Base-by-base conservation (phyloP, 1,284 basidiomycete species). In the Cutaneotrichosporon sp. region DNA sequence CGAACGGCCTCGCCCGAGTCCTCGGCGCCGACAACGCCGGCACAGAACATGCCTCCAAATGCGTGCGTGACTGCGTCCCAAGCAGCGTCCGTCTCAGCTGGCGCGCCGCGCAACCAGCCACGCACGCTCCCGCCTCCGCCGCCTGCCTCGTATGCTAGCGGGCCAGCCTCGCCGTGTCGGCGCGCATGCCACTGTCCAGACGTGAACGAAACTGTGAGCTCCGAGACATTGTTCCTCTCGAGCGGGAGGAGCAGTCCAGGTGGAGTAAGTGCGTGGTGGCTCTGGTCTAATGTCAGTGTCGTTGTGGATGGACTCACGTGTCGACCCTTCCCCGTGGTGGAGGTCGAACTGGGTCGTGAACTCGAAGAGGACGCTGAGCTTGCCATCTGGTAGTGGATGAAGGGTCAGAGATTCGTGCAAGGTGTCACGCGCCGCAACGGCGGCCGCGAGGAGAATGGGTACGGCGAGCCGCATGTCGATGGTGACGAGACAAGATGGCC, bases 11-110 rank as follows among this genome's bases (percentile, higher is more conserved):
- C 89, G 84, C 68, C 87, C 82, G 61, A 85, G 69, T 92, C 87
- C 38, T 90, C 81, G 13, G 87, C 87, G 53, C 62, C 58, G 18
- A 40, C 38, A 8, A 56, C 49, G 5, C 92, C 94, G 2, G 95
- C 90, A 73, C 97, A 98, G 81, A 99, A 98, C 11, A 97, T 82
- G 10, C 96, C 95, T 0, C 93, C 90, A 0, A 98, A 84, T 1
- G 91, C 89, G 71, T 96, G 94, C 13, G 92, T 89, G 4, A 97
- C 84, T 5, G 87, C 89, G 66, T 86, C 85, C 93, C 95, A 98
- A 34, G 90, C 85, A 57, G 86, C 83, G 67, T 92, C 88, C 47
- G 89, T 80, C 30, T 62, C 22, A 14, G 52, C 31, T 38, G 63
- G 36, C 59, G 83, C 67, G 26, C 80, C 70, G 0, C 81, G 82